These are phyloP conservation scores for Astrothelium subdiscretum DNA, from an alignment of 495 filamentous ascomycete species.

Conservation along the genomic window DNA sequence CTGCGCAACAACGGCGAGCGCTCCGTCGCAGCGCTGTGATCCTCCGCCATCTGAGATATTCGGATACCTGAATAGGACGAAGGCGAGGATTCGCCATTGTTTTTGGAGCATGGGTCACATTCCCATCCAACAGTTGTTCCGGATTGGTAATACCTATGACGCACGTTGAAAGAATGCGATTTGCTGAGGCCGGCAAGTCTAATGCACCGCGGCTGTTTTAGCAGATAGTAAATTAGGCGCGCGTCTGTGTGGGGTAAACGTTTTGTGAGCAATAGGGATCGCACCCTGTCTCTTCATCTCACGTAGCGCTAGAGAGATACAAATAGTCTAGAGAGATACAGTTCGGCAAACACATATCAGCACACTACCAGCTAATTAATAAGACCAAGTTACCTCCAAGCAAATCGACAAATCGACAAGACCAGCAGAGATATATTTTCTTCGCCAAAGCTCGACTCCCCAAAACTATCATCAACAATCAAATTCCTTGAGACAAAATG, in stretches of 20 bases:
- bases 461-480: not conserved
- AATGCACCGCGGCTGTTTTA: not conserved
- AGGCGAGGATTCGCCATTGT: not conserved
- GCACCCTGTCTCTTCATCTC: not conserved
- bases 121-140: not conserved
- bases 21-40: not conserved
- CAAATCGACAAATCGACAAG: not conserved
- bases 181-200: not conserved
- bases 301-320: no score
- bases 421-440: not conserved
- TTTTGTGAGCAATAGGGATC: not conserved
- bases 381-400: not conserved
- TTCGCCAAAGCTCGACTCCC: not conserved
- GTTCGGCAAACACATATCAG: not conserved
- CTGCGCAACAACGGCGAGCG: not conserved
- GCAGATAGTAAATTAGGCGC: not conserved
- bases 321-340: not conserved
- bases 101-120: not conserved
- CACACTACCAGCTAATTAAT: not conserved
- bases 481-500: conserved; percentile 13
- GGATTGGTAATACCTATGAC: not conserved
- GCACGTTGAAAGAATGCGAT: not conserved
- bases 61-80: not conserved
- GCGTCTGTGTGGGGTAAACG: not conserved
- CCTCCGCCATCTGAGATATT: not conserved